These are phyloP conservation scores for Elymus sibiricus DNA, from an alignment of 176 grass and related monocot species.

Conservation along the genomic window DNA sequence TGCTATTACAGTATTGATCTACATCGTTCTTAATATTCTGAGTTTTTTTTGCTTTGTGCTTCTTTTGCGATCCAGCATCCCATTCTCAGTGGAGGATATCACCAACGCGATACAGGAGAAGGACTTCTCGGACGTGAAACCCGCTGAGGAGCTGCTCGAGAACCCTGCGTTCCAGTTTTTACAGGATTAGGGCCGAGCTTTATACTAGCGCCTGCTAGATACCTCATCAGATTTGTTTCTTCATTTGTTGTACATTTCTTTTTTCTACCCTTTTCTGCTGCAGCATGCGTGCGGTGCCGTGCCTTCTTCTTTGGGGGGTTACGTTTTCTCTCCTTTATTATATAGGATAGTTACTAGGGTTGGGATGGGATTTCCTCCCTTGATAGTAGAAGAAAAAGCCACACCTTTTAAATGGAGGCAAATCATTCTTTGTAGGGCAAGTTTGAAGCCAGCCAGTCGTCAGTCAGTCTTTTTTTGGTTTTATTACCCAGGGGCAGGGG, in stretches of 20 bases:
- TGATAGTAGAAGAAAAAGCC: conserved; percentile 37
- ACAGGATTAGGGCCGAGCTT: conserved; percentile 75
- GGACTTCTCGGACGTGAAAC: conserved; percentile 75
- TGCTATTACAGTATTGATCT: neutral
- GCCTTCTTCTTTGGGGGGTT: conserved; percentile 35
- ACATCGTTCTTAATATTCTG: neutral
- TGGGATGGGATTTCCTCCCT: conserved; percentile 63
- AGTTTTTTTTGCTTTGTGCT: neutral
- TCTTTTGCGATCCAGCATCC: conserved; percentile 61
- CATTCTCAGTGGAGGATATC: conserved; percentile 92
- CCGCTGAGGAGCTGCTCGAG: conserved; percentile 79
- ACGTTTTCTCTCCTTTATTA: conserved; percentile 35
- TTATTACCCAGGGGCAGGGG: conserved; percentile 38
- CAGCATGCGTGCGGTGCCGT: neutral
- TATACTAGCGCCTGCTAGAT: conserved; percentile 1
- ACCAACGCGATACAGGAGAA: conserved; percentile 83
- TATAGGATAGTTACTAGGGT: conserved; percentile 64
- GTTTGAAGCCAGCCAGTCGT: conserved; percentile 17
- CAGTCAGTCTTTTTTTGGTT: neutral
- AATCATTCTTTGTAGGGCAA: conserved; percentile 80
- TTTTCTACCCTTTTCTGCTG: conserved; percentile 32
- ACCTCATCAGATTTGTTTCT: conserved; percentile 47
- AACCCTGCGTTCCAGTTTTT: conserved; percentile 98
- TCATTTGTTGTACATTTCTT: conserved; percentile 62
- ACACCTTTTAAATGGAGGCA: conserved; percentile 51